Base-by-base conservation (phyloP, 768 basidiomycete genomes). In the Russula sp. region DNA sequence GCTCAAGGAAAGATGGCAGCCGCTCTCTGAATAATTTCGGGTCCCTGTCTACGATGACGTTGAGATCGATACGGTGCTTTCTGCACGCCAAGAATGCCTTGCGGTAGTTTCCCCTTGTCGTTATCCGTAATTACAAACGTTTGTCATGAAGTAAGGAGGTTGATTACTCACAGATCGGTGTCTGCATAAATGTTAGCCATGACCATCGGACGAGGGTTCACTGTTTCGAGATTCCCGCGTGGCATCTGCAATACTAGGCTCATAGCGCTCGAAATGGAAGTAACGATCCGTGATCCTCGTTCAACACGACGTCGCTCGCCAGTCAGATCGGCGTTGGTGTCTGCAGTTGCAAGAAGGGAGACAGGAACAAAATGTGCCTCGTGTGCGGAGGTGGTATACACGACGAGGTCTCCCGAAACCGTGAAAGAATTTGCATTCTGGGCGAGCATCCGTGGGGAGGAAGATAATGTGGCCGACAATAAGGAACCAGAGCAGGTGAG, bases 241-340 rank as follows among this genome's bases (percentile, higher is more conserved):
- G 96, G 97, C 96, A 98, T 98, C 74, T 99, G 97, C 10, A 99
- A 75, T 0, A 98, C 90, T 38, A 99, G 73, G 67, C 81, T 86
- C 91, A 95, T 98, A 8, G 84, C 75, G 61, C 87, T 93, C 0
- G 94, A 88, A 0, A 97, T 87, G 13, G 87, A 89, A 0, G 87
- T 84, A 5, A 98, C 93, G 38, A 98, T 94, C 61, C 87, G 76
- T 7, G 91, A 87, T 4, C 97, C 97, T 35, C 97, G 77, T 73
- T 99, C 97, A 1, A 98, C 82, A 20, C 90, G 82, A 43, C 96
- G 81, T 11, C 78, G 82, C 69, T 90, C 85, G 85, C 85, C 88
- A 22, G 70, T 66, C 0, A 66, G 20, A 18, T 35, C 41, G n/a
- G 57, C 43, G 7, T 45, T 39, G 10, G 41, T 39, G 14, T 67